These are phyloP conservation scores for Penicillium argentinense DNA, from an alignment of 495 filamentous ascomycete genomes.

Conservation along the genomic window DNA sequence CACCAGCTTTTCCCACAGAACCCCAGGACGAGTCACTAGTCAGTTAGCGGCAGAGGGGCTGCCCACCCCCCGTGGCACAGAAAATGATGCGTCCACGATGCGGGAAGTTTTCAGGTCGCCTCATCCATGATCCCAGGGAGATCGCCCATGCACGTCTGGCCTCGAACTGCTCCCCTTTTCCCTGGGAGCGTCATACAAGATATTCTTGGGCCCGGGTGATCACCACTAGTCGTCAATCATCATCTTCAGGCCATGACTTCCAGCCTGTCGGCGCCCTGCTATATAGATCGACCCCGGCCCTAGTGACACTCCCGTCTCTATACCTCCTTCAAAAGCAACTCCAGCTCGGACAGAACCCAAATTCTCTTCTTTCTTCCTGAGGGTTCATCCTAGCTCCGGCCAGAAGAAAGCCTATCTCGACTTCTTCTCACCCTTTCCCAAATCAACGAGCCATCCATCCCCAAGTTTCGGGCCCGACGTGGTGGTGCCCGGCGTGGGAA, in stretches of 20 bases:
- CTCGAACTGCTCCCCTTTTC: conserved; percentile 21
- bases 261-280: conserved; percentile 5
- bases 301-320: conserved; percentile 13
- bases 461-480: too few relatives aligned
- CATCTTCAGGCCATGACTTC: conserved; percentile 14
- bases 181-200: conserved; percentile 22
- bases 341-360: conserved; percentile 18
- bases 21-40: too few relatives aligned
- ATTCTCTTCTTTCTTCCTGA: conserved; percentile 4
- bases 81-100: conserved; percentile 27
- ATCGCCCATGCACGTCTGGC: conserved; percentile 26
- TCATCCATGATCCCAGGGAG: conserved; percentile 17
- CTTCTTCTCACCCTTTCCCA: too few relatives aligned
- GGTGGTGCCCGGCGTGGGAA: background rate
- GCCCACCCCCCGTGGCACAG: background rate
- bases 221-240: conserved; percentile 25
- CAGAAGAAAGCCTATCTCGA: background rate
- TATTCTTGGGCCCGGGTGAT: conserved; percentile 19
- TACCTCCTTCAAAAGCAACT: conserved; percentile 18
- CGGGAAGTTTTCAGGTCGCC: conserved; percentile 17
- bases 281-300: conserved; percentile 15
- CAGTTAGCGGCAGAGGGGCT: too few relatives aligned
- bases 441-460: too few relatives aligned
- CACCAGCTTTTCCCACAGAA: conserved; percentile 9
- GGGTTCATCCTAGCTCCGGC: background rate